Evolutionary conservation across 805 yeast species (phyloP).

Genomic region (Myxozyma nipponensis): DNA sequence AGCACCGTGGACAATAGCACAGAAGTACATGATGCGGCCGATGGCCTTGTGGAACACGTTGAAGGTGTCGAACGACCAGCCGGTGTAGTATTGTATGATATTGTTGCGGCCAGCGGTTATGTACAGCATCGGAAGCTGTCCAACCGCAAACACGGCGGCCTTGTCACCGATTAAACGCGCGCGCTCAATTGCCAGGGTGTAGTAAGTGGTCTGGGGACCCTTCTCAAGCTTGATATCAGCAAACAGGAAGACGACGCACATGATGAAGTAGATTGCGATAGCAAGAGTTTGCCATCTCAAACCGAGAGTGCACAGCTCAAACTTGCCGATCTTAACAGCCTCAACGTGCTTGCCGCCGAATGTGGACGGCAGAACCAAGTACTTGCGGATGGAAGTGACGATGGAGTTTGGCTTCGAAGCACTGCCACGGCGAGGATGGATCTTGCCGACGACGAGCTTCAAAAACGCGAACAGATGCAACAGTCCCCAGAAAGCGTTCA

Average conservation of each 20-base stretch:
- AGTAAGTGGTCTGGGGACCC: neutral
- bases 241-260: constrained; percentile 12
- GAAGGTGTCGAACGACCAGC: constrained; percentile 62
- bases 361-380: constrained; percentile 32
- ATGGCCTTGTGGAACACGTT: constrained; percentile 62
- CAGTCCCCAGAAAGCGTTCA: constrained; percentile 20
- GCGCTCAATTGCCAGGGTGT: neutral
- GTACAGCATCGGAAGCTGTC: constrained; percentile 50
- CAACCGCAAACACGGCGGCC: constrained; percentile 32
- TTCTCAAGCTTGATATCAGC: constrained; percentile 1
- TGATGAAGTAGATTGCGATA: neutral
- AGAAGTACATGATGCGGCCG: constrained; percentile 12
- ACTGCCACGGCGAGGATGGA: constrained; percentile 2
- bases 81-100: constrained; percentile 57
- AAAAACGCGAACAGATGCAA: constrained; percentile 7
- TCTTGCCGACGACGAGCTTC: neutral
- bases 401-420: neutral
- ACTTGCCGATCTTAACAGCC: constrained; percentile 20
- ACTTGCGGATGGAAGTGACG: constrained; percentile 15
- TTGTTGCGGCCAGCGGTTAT: constrained; percentile 73
- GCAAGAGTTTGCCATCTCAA: constrained; percentile 38
- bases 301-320: constrained; percentile 36
- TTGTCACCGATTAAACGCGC: constrained; percentile 14
- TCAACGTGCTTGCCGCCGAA: constrained; percentile 31
- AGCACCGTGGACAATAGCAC: constrained; percentile 10